Percentiles rank a stretch among this genome's conserved stretches.
Conservation (phyloP, 2,329 filamentous ascomycete species). For the Fusarium neocosmosporiellum region DNA sequence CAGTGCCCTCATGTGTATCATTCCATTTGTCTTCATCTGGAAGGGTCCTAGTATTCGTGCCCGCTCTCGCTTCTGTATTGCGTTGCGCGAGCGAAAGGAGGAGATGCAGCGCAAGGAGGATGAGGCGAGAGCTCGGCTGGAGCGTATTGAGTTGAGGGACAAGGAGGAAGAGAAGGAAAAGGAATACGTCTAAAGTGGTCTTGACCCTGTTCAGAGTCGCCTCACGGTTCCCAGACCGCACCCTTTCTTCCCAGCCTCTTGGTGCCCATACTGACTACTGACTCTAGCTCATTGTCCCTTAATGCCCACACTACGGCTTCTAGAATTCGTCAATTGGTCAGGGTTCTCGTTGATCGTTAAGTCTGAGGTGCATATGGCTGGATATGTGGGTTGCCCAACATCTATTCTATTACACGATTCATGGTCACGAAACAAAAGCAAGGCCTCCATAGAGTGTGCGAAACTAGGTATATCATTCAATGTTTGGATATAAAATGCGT, state of each 20-base stretch:
- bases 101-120: slow-evolving; percentile 56
- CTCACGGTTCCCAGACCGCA: not conserved
- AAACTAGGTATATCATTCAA: not conserved
- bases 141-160: slow-evolving; percentile 37
- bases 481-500: slow-evolving; percentile 6
- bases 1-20: slow-evolving; percentile 60
- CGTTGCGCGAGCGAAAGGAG: slow-evolving; percentile 63
- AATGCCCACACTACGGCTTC: not conserved
- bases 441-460: not conserved
- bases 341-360: not conserved
- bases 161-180: slow-evolving; percentile 33
- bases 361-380: not conserved
- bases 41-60: slow-evolving; percentile 66
- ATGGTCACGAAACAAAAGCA: not conserved
- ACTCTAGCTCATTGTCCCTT: slow-evolving; percentile 2
- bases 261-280: slow-evolving; percentile 18
- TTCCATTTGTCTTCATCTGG: slow-evolving; percentile 66
- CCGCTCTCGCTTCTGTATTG: slow-evolving; percentile 71
- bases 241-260: not conserved
- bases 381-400: not conserved
- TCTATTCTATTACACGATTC: not conserved
- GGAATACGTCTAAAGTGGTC: slow-evolving; percentile 10
- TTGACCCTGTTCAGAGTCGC: not conserved
- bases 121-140: slow-evolving; percentile 47
- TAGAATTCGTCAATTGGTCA: not conserved